Conservation (phyloP, 768 basidiomycete genomes). For the Kockovaella imperatae region DNA sequence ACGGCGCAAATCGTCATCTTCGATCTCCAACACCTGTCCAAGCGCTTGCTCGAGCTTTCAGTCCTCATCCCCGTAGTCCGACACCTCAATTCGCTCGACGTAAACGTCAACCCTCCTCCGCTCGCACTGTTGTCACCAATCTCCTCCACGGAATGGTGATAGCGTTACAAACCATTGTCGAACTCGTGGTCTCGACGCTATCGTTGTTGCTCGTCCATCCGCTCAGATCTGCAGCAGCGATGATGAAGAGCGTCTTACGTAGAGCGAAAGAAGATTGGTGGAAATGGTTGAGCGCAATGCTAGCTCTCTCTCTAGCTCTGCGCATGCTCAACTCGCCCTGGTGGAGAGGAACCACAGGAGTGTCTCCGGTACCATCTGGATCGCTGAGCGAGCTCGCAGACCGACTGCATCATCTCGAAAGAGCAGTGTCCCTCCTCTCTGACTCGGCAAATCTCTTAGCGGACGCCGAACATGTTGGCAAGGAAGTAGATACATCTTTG, state of each 20-base stretch:
- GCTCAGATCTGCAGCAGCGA: constrained; percentile 1
- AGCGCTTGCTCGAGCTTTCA: constrained; percentile 19
- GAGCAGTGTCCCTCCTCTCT: constrained; percentile 25
- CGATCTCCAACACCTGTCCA: constrained; percentile 31
- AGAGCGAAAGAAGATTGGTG: constrained; percentile 24
- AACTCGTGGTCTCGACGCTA: constrained; percentile 9
- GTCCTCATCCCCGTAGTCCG: constrained; percentile 26
- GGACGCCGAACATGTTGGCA: constrained; percentile 5
- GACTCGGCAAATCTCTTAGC: constrained; percentile 8
- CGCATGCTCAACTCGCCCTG: constrained; percentile 17
- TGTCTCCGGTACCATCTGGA: constrained; percentile 25
- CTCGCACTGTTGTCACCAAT: constrained; percentile 27
- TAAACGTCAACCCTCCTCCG: constrained; percentile 17
- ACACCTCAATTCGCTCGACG: constrained; percentile 18
- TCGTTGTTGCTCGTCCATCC: constrained; percentile 8
- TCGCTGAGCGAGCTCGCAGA: constrained; percentile 40
- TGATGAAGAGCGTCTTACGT: constrained; percentile 8
- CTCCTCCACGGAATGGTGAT: constrained; percentile 27
- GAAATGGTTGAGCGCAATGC: constrained; percentile 25
- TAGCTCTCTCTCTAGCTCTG: constrained; percentile 22
- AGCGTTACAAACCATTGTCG: constrained; percentile 19
- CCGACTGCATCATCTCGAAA: constrained; percentile 37
- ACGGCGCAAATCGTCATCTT: constrained; percentile 2
- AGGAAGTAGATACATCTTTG: constrained; percentile 5
- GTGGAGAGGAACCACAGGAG: constrained; percentile 4